Evolutionary conservation across 345 rosid genomes (phyloP).

Genomic region (Lepidium aucheri): DNA sequence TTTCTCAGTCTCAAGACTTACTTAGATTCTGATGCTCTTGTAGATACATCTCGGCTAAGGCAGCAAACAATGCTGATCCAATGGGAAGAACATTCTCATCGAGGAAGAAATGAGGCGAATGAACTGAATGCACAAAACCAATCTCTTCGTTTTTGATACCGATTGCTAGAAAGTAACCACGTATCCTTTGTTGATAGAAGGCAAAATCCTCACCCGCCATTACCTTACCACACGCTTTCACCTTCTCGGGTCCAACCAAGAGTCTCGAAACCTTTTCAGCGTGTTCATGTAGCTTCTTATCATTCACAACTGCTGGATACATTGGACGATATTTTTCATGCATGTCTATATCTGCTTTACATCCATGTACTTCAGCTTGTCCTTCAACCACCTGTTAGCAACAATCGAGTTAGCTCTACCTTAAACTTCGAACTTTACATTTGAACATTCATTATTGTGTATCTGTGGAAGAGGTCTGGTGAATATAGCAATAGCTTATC

Average conservation of each 20-base stretch:
- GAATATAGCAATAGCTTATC: not conserved
- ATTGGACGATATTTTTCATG: constrained; percentile 36
- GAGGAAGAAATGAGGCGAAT: constrained; percentile 66
- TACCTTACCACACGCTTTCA: constrained; percentile 31
- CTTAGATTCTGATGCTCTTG: constrained; percentile 38
- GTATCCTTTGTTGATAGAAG: constrained; percentile 65
- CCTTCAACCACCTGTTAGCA: constrained; percentile 52
- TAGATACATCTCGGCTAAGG: constrained; percentile 58
- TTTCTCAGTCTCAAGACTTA: not conserved
- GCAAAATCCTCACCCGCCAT: constrained; percentile 90
- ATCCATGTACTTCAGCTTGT: constrained; percentile 60
- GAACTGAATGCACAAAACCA: constrained; percentile 59
- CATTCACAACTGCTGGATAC: constrained; percentile 66
- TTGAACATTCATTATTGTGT: not conserved
- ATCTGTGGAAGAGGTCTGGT: not conserved
- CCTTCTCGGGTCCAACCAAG: constrained; percentile 56
- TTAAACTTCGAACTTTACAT: not conserved
- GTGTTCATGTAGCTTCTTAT: constrained; percentile 41
- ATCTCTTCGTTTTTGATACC: constrained; percentile 62
- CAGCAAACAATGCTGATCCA: constrained; percentile 66
- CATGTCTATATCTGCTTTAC: constrained; percentile 44
- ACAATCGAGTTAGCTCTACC: constrained; percentile 1
- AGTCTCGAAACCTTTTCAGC: constrained; percentile 42
- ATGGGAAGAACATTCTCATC: constrained; percentile 75
- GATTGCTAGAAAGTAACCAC: constrained; percentile 58